Evolutionary conservation across 2,329 filamentous ascomycete genomes (phyloP), one percentile per base, ranked within the genome.

Genomic region (Graphilbum ipis-grandicollis): DNA sequence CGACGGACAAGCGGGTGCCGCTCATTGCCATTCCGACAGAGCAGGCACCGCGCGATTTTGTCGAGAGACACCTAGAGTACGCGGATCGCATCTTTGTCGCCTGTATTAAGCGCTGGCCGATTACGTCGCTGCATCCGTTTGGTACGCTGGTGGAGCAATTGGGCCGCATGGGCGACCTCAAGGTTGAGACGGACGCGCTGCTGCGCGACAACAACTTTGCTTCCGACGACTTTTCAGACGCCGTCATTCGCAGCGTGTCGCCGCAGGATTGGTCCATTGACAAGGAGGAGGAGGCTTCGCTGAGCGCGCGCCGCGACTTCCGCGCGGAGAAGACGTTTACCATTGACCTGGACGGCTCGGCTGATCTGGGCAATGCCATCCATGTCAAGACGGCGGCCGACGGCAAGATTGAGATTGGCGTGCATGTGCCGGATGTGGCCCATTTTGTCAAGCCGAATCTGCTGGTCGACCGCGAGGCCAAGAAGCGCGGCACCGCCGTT

Each of bases 31-130:
- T 98, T 45, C 90, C 90, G 2, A 98, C 90, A 3, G 90, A 98
- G 57, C 90, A 98, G 60, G 90, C 90, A 9, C 90, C 90, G 17
- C 79, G 85, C 26, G 90, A 96, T 59, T 98, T 98, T 50, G 90
- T 98, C 21, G 90, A 98, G 64, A 93, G 90, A 58, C 90, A 98
- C 56, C 84, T 93, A 56, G 84, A 94, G 22, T 98, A 96, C 50
- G 85, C 88, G 39, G 92, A 93, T 59, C 80, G 85, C 50, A 98
- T 98, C 50, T 98, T 98, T 47, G 90, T 98, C 48, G 90, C 90
- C 34, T 94, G 86, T 63, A 98, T 98, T 60, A 98, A 98, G 71
- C 76, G 90, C 52, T 98, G 90, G 90, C 90, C 90, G 44, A 98
- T 98, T 51, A 98, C 90, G 21, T 98, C 90, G n/a, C 74, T 98